A percentile compares a stretch with the other conserved stretches of the same genome.
Conservation (phyloP, 2,329 filamentous ascomycete species). For the Fusarium mangiferae region DNA sequence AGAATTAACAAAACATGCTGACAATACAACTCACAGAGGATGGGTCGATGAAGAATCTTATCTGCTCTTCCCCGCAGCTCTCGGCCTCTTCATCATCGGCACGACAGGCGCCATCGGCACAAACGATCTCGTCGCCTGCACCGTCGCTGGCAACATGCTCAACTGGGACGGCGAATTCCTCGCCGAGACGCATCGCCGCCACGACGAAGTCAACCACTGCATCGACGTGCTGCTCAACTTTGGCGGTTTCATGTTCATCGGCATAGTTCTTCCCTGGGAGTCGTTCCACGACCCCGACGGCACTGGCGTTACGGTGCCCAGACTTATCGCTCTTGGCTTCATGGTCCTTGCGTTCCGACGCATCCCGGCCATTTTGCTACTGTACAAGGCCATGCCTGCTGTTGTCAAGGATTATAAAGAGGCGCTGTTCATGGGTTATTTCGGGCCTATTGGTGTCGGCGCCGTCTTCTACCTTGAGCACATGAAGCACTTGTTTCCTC, state of each 20-base stretch:
- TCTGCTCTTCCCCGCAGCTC: conserved; percentile 61
- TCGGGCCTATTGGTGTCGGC: conserved; percentile 81
- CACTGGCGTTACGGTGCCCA: conserved; percentile 62
- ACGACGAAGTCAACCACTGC: conserved; percentile 69
- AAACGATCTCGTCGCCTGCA: conserved; percentile 70
- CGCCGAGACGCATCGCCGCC: conserved; percentile 63
- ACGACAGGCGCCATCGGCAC: conserved; percentile 67
- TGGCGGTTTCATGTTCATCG: conserved; percentile 69
- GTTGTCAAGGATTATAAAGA: conserved; percentile 65
- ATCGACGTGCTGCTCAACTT: conserved; percentile 70
- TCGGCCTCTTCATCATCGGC: conserved; percentile 67
- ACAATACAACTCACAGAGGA: conserved; percentile 45
- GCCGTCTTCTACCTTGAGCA: conserved; percentile 78
- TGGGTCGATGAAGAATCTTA: conserved; percentile 68
- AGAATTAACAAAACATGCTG: no score
- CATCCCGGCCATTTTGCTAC: conserved; percentile 64
- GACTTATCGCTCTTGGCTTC: conserved; percentile 62
- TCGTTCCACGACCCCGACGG: conserved; percentile 63
- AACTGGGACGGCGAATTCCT: conserved; percentile 73
- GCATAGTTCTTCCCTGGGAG: conserved; percentile 64
- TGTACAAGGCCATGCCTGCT: conserved; percentile 66
- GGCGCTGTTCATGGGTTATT: conserved; percentile 72
- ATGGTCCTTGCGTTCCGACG: conserved; percentile 65
- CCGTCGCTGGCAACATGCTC: conserved; percentile 66
- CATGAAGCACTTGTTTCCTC: conserved; percentile 54